Percentiles rank a stretch among this genome's conserved stretches.
Evolutionary conservation across 768 basidiomycete species (phyloP).

Genomic region (Amanita inopinata): DNA sequence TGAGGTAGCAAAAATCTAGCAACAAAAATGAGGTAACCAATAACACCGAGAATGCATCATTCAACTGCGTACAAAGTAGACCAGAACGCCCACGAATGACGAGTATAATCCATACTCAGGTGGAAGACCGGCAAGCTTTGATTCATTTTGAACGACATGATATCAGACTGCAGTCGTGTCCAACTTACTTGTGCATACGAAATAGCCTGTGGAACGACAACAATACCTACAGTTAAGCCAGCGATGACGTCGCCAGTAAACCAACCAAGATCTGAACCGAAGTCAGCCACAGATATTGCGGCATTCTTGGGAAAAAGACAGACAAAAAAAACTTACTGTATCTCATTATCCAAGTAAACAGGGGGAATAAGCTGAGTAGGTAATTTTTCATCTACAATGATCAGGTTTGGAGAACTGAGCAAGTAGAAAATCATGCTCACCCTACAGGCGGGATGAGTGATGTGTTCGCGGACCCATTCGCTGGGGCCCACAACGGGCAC

Average conservation of each 20-base stretch:
- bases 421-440: slow-evolving; percentile 27
- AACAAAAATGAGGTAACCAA: slow-evolving; percentile 4
- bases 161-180: background rate
- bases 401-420: slow-evolving; percentile 5
- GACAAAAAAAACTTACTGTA: slow-evolving; percentile 62
- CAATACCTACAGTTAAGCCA: slow-evolving; percentile 89
- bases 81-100: slow-evolving; percentile 78
- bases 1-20: slow-evolving; percentile 87
- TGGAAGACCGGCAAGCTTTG: slow-evolving; percentile 73
- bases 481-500: slow-evolving; percentile 51
- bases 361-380: slow-evolving; percentile 70
- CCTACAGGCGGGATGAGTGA: slow-evolving; percentile 35
- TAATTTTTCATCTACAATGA: slow-evolving; percentile 48
- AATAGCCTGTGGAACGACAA: slow-evolving; percentile 91
- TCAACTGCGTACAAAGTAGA: slow-evolving; percentile 59
- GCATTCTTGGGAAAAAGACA: too few species aligned
- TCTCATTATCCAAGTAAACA: slow-evolving; percentile 74
- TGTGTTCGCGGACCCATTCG: slow-evolving; percentile 38
- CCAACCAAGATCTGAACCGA: slow-evolving; percentile 59
- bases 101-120: slow-evolving; percentile 91
- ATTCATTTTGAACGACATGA: background rate
- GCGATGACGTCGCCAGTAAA: slow-evolving; percentile 81
- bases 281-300: slow-evolving; percentile 2
- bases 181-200: slow-evolving; percentile 65
- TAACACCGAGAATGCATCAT: background rate